Evolutionary conservation across 176 grass and related monocot species (phyloP), one percentile per base, ranked within the genome.

Genomic region (Oryza officinalis): DNA sequence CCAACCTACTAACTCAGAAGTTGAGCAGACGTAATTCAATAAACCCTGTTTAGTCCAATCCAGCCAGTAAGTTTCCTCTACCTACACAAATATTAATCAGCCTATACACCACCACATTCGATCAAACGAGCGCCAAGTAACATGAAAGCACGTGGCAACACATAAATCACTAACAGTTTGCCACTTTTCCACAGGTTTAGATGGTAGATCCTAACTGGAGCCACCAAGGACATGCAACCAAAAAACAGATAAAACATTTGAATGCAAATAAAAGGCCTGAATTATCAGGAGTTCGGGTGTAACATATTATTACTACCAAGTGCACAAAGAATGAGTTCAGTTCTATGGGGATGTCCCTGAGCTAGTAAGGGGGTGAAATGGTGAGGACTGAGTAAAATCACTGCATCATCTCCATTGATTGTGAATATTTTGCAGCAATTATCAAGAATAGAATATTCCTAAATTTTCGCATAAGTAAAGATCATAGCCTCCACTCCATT

Each of bases 171-270:
- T 35, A 67, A 38, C 13, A 67, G 47, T 65, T 23, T 83, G 49
- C 28, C 41, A 41, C 41, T 20, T 87, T 65, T 65, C 77, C 27
- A 75, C 23, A 61, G 13, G 63, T 65, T 74, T 46, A 47, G 38
- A 80, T 70, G 20, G 49, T 22, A 81, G 46, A 70, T 74, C 65
- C 80, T 83, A 83, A 78, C 65, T 71, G 70, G 30, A 27, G 27
- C 5, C 38, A 65, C 41, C 49, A 69, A 49, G 27, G 14, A 40
- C 49, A 83, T 78, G 74, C 45, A 76, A 35, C 17, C 30, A 73
- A 27, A 85, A 25, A 85, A 66, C 37, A 26, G 1, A 22, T 13
- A 78, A 73, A 64, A 22, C 10, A 46, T 73, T 71, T 18, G 9
- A 72, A 63, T 14, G 49, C 18, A 76, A 60, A 76, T 37, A 25